These are phyloP conservation scores for Leccinum aurantiacum DNA, from an alignment of 768 basidiomycete genomes.

Conservation along the genomic window DNA sequence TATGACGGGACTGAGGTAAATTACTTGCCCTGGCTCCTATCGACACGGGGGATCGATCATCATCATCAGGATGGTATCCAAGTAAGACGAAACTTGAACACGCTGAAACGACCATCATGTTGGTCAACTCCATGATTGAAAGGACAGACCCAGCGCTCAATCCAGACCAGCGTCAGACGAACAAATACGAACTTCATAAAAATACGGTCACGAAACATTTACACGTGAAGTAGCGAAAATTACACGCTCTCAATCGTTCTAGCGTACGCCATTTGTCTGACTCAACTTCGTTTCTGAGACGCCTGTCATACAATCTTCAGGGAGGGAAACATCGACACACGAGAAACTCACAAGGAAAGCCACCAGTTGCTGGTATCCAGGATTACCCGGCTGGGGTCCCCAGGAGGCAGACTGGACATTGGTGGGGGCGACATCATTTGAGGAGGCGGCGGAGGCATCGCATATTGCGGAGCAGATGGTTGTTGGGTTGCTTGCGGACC, in stretches of 20 bases:
- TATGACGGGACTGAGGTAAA: background rate
- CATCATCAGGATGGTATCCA: background rate
- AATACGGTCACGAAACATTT: constrained; percentile 22
- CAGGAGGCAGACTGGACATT: constrained; percentile 40
- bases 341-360: constrained; percentile 57
- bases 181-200: constrained; percentile 28
- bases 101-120: background rate
- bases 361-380: constrained; percentile 65
- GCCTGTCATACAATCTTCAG: constrained; percentile 17
- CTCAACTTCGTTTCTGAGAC: constrained; percentile 30
- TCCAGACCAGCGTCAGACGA: background rate
- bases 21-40: background rate
- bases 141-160: background rate
- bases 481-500: constrained; percentile 37
- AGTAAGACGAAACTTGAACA: background rate
- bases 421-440: constrained; percentile 47
- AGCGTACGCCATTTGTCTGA: background rate
- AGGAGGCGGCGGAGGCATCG: constrained; percentile 41
- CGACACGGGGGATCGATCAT: background rate
- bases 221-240: constrained; percentile 11
- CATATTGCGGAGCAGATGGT: constrained; percentile 31
- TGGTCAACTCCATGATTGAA: background rate
- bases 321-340: background rate
- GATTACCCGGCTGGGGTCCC: constrained; percentile 42
- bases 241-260: background rate